Percentiles rank a stretch among this genome's conserved stretches.
Conservation (phyloP, 306 rosid genomes). For the Ochetophila trinervis region DNA sequence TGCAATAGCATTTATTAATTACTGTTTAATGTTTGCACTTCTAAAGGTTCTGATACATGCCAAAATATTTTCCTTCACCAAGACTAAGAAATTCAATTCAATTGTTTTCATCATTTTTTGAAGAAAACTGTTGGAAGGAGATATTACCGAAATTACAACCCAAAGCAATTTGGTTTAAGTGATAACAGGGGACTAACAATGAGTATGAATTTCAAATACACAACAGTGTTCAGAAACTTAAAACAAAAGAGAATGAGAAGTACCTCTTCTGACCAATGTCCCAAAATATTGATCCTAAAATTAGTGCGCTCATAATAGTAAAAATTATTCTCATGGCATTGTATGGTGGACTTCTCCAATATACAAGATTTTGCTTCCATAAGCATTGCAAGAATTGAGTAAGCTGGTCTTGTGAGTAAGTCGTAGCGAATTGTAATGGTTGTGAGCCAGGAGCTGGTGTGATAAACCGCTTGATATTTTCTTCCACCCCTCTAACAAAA, state of each 20-base stretch:
- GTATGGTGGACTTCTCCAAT: constrained; percentile 87
- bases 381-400: constrained; percentile 54
- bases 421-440: constrained; percentile 57
- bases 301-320: constrained; percentile 60
- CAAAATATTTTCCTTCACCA: too few relatives aligned
- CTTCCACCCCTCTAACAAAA: constrained; percentile 74
- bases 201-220: neutral
- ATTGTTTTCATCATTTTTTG: too few relatives aligned
- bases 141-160: too few relatives aligned
- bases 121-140: too few relatives aligned
- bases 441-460: constrained; percentile 54
- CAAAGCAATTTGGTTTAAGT: too few relatives aligned
- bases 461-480: constrained; percentile 50
- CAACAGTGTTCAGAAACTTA: neutral
- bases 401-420: constrained; percentile 40
- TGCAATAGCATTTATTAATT: constrained; percentile 22
- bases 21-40: neutral
- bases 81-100: too few relatives aligned
- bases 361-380: constrained; percentile 88
- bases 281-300: constrained; percentile 76
- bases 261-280: constrained; percentile 71
- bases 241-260: constrained; percentile 15
- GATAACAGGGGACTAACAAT: too few relatives aligned
- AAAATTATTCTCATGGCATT: constrained; percentile 72
- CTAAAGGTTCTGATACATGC: neutral